A percentile compares a stretch with the other conserved stretches of the same genome.
Evolutionary conservation across 139 green algal species (phyloP).

Genomic region (Mesostigma viride): DNA sequence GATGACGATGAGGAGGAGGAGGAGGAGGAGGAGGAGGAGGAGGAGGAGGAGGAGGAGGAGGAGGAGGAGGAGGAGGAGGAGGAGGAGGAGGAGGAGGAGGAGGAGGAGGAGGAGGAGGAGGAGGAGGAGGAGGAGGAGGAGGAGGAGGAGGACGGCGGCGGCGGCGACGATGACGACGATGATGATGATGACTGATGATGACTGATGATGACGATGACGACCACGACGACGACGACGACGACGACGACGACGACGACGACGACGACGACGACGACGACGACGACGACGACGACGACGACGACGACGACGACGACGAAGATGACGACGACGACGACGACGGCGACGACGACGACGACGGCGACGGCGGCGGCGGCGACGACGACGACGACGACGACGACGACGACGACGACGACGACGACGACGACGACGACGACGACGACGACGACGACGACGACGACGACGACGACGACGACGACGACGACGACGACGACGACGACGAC

Average conservation of each 20-base stretch:
- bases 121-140: slow-evolving; percentile 1
- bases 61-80: background rate
- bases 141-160: background rate
- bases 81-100: no score
- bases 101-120: background rate
- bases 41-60: background rate
- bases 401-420: background rate
- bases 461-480: background rate
- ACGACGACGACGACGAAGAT: no score
- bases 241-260: slow-evolving; percentile 1
- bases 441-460: slow-evolving; percentile 1
- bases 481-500: slow-evolving; percentile 1
- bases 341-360: background rate
- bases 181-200: background rate
- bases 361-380: background rate
- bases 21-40: no score
- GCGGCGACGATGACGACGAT: background rate
- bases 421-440: slow-evolving; percentile 1
- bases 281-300: background rate
- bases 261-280: background rate
- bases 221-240: background rate
- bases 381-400: slow-evolving; percentile 1
- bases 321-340: background rate
- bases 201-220: background rate
- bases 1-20: background rate